Percentiles rank a stretch among this genome's conserved stretches.
phyloP scores from a whole-genome alignment of 257 asterid species.

The Craterostigma plantagineum region DNA sequence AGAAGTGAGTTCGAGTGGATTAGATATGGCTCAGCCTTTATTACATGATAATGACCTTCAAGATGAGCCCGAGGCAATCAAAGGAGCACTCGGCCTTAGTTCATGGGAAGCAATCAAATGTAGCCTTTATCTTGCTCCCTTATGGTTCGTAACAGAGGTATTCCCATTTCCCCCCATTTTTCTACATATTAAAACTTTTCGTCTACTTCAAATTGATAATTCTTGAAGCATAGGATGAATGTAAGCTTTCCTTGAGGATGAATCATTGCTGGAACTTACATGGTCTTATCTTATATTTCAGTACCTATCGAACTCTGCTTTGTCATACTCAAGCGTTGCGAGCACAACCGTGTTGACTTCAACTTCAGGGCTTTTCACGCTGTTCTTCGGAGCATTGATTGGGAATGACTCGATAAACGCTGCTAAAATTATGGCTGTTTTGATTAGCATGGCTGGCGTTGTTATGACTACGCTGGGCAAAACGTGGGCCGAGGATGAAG shows the following conservation, averaged over 20 bases:
- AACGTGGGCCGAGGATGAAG: constrained; percentile 94
- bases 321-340: constrained; percentile 92
- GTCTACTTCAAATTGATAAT: background rate
- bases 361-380: constrained; percentile 92
- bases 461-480: constrained; percentile 89
- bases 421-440: constrained; percentile 73
- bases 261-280: too few relatives aligned
- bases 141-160: constrained; percentile 97
- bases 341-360: constrained; percentile 95
- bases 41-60: constrained; percentile 12
- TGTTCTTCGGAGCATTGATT: constrained; percentile 71
- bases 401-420: constrained; percentile 77
- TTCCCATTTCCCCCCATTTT: constrained; percentile 1
- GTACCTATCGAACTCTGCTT: constrained; percentile 96
- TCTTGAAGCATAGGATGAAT: too few relatives aligned
- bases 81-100: constrained; percentile 8
- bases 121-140: constrained; percentile 91
- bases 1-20: too few relatives aligned
- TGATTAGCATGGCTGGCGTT: constrained; percentile 86
- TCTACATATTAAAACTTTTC: background rate
- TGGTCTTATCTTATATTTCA: constrained; percentile 15
- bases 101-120: constrained; percentile 39
- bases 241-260: too few relatives aligned
- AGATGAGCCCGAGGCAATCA: constrained; percentile 43
- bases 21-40: too few relatives aligned